Evolutionary conservation across 169 alveolate species (phyloP).

Genomic region (Eimeria falciformis): DNA sequence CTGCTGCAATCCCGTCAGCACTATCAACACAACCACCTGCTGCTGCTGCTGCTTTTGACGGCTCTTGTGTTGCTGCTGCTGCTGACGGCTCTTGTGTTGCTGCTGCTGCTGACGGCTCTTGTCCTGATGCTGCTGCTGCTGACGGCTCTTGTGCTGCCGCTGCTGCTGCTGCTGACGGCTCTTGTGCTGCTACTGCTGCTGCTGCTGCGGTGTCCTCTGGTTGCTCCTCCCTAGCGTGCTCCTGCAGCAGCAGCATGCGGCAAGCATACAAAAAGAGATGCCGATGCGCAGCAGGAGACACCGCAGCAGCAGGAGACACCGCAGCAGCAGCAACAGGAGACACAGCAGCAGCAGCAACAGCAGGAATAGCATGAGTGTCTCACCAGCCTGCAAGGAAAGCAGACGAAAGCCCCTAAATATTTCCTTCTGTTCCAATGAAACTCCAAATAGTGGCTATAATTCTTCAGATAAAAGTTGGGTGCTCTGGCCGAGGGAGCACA

Average conservation of each 20-base stretch:
- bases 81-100: slow-evolving; percentile 1
- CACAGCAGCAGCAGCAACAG: slow-evolving; percentile 47
- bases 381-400: slow-evolving; percentile 82
- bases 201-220: neutral
- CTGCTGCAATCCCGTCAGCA: neutral
- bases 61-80: slow-evolving; percentile 29
- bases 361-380: slow-evolving; percentile 1
- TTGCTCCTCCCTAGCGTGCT: neutral
- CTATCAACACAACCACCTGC: neutral
- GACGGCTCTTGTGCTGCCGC: neutral
- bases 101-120: neutral
- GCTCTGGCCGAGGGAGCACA: slow-evolving; percentile 78
- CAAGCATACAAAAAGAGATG: neutral
- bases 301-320: slow-evolving; percentile 41
- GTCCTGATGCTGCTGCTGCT: slow-evolving; percentile 60
- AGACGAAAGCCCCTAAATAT: slow-evolving; percentile 82
- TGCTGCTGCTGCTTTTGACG: slow-evolving; percentile 43
- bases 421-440: slow-evolving; percentile 81
- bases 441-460: slow-evolving; percentile 77
- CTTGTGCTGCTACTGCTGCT: slow-evolving; percentile 59
- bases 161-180: neutral
- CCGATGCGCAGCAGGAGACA: neutral
- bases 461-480: slow-evolving; percentile 79
- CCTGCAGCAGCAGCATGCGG: neutral
- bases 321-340: slow-evolving; percentile 14